Evolutionary conservation across 768 basidiomycete genomes (phyloP).

Genomic region (Lactarius pseudohatsudake): DNA sequence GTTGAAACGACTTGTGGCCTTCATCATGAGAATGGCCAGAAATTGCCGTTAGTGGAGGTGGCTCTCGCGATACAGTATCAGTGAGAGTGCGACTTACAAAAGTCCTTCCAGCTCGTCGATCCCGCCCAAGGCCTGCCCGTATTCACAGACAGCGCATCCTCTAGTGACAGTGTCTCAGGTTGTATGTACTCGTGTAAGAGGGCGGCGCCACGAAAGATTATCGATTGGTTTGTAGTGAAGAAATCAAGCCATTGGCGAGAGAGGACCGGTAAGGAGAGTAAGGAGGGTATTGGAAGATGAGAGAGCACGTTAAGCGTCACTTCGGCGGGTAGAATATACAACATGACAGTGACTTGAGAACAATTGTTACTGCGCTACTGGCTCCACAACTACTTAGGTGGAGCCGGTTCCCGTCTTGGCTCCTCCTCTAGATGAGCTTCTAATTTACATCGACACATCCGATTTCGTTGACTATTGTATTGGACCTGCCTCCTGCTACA

Average conservation of each 20-base stretch:
- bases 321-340: conserved; percentile 56
- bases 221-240: conserved; percentile 45
- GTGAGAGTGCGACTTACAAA: conserved; percentile 48
- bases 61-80: neutral
- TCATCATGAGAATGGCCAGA: conserved; percentile 13
- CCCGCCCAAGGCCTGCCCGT: conserved; percentile 40
- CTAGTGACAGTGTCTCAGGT: conserved; percentile 33
- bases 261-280: conserved; percentile 40
- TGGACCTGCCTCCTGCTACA: no score
- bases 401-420: no score
- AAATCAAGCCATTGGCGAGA: conserved; percentile 52
- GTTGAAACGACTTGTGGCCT: conserved; percentile 49
- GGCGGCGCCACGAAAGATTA: conserved; percentile 61
- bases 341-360: conserved; percentile 30
- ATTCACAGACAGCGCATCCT: conserved; percentile 36
- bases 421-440: no score
- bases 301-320: conserved; percentile 50
- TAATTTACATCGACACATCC: no score
- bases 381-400: no score
- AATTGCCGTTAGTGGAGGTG: neutral
- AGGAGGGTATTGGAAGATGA: conserved; percentile 48
- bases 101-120: conserved; percentile 53
- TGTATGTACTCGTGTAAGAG: conserved; percentile 48
- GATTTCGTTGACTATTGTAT: no score
- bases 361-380: neutral